These are phyloP conservation scores for Salvia miltiorrhiza DNA, from an alignment of 257 asterid species.

Conservation along the genomic window DNA sequence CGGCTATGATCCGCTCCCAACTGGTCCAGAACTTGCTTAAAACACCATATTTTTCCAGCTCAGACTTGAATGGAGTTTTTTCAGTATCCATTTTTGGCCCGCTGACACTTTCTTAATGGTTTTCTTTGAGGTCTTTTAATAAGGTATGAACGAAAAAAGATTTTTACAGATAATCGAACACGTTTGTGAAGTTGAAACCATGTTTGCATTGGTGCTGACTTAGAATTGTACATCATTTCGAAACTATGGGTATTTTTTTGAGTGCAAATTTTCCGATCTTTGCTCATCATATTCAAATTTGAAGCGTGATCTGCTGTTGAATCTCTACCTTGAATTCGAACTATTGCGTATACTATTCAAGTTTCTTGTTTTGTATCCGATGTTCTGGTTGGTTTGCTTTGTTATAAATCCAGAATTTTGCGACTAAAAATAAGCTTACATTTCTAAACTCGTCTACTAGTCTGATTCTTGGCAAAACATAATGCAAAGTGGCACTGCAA, in stretches of 20 bases:
- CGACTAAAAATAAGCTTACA: neutral
- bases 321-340: no score
- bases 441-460: neutral
- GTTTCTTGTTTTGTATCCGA: neutral
- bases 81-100: slow-evolving; percentile 1
- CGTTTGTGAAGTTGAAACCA: neutral
- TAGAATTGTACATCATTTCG: neutral
- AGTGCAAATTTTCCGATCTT: neutral
- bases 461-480: neutral
- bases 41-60: neutral
- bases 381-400: neutral
- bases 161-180: neutral
- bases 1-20: slow-evolving; percentile 63
- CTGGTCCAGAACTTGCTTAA: slow-evolving; percentile 49
- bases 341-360: neutral
- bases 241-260: neutral
- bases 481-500: neutral
- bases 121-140: neutral
- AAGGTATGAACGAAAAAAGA: neutral
- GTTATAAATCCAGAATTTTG: neutral
- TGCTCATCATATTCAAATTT: neutral
- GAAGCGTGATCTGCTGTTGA: no score
- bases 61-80: neutral
- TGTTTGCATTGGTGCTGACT: neutral
- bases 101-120: neutral